phyloP scores from a whole-genome alignment of 2,329 filamentous ascomycete species.

The Colletotrichum simmondsii region DNA sequence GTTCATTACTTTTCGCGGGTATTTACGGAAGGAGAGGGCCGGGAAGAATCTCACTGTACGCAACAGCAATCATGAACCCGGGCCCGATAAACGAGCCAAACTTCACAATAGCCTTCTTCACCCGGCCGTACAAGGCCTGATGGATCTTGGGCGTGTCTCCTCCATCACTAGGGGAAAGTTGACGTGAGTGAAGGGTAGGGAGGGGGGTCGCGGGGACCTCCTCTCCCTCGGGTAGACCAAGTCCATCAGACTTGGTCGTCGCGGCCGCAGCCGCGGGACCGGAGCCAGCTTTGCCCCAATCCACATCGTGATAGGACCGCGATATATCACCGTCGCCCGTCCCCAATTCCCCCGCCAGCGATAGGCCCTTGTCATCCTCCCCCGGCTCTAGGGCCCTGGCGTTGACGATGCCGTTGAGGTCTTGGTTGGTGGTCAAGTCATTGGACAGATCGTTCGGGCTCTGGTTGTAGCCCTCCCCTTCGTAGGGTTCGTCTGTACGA shows the following conservation, averaged over 20 bases:
- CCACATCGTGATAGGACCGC: not conserved
- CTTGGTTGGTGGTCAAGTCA: conserved; percentile 59
- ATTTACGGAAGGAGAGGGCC: not conserved
- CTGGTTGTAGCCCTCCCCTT: conserved; percentile 54
- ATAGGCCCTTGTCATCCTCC: not conserved
- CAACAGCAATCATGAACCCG: conserved; percentile 72
- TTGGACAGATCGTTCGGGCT: conserved; percentile 56
- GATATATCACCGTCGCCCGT: conserved; percentile 7
- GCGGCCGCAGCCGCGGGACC: not conserved
- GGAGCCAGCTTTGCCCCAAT: not conserved
- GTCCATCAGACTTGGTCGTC: conserved; percentile 18
- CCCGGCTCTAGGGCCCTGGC: conserved; percentile 5
- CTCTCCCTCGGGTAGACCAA: conserved; percentile 32
- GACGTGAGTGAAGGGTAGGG: conserved; percentile 21
- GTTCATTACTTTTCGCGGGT: not conserved
- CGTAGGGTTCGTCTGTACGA: conserved; percentile 35
- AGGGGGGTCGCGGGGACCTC: conserved; percentile 25
- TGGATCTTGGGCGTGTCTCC: not conserved
- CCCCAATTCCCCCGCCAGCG: not conserved
- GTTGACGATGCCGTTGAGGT: conserved; percentile 57
- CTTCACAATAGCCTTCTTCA: conserved; percentile 50
- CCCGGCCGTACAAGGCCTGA: not conserved
- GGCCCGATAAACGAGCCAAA: conserved; percentile 72
- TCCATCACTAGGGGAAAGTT: not conserved
- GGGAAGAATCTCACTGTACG: conserved; percentile 56